A percentile compares a stretch with the other conserved stretches of the same genome.
Evolutionary conservation across 2,329 filamentous ascomycete genomes (phyloP).

Genomic region (Colletotrichum sp.): DNA sequence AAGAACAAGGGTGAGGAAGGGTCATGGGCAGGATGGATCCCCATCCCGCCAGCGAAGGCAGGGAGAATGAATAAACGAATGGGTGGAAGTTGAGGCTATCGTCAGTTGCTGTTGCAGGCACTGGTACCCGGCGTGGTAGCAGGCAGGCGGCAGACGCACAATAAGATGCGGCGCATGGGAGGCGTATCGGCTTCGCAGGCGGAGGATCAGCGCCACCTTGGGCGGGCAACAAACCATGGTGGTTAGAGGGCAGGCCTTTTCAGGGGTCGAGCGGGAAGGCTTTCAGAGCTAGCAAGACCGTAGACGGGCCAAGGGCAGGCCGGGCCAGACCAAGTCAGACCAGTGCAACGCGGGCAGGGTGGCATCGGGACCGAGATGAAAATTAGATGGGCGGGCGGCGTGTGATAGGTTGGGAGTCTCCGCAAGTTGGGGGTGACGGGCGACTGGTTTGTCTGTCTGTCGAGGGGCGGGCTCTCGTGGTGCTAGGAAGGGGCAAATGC

Average conservation of each 20-base stretch:
- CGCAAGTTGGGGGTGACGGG: not conserved
- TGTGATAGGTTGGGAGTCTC: slow-evolving; percentile 2
- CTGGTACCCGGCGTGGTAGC: not conserved
- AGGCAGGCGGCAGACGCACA: slow-evolving; percentile 12
- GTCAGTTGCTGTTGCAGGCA: not conserved
- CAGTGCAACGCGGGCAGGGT: not conserved
- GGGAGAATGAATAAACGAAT: no score
- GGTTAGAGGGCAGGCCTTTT: not conserved
- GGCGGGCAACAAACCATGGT: slow-evolving; percentile 6
- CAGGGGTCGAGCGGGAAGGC: slow-evolving; percentile 21
- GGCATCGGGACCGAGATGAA: not conserved
- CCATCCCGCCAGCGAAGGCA: no score
- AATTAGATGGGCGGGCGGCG: not conserved
- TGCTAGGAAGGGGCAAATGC: slow-evolving; percentile 1
- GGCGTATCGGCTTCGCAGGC: slow-evolving; percentile 19
- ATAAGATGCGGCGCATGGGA: slow-evolving; percentile 24
- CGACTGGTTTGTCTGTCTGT: not conserved
- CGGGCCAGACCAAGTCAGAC: not conserved
- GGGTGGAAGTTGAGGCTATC: not conserved
- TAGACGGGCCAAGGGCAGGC: not conserved
- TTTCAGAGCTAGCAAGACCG: not conserved
- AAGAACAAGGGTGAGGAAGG: not conserved
- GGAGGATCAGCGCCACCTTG: slow-evolving; percentile 16
- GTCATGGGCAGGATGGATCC: not conserved
- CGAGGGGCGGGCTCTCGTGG: not conserved